A percentile compares a stretch with the other conserved stretches of the same genome.
phyloP scores from a whole-genome alignment of 306 rosid genomes.

The Fragaria iinumae region DNA sequence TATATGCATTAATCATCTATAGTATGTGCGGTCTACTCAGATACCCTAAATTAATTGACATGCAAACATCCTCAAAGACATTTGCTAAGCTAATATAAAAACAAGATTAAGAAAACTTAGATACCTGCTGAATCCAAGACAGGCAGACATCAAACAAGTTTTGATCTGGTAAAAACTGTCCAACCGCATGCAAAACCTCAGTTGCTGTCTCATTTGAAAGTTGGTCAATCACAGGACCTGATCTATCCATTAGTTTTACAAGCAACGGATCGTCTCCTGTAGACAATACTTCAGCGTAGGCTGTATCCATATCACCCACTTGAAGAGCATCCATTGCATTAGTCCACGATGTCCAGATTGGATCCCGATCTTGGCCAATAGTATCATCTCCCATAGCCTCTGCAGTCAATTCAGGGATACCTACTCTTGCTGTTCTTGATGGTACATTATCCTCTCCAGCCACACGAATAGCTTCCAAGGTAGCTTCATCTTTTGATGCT shows the following conservation, averaged over 20 bases:
- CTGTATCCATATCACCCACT: constrained; percentile 77
- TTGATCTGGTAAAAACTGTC: constrained; percentile 71
- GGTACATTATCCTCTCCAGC: constrained; percentile 91
- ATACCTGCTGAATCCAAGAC: constrained; percentile 97
- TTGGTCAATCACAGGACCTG: constrained; percentile 88
- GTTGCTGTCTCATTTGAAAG: constrained; percentile 70
- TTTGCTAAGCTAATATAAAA: not conserved
- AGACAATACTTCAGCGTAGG: constrained; percentile 78
- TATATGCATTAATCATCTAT: not conserved
- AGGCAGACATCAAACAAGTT: constrained; percentile 77
- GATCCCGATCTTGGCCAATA: constrained; percentile 71
- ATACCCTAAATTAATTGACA: no score
- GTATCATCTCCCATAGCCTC: constrained; percentile 78
- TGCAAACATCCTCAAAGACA: not conserved
- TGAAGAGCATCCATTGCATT: constrained; percentile 95
- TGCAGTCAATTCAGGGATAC: constrained; percentile 77
- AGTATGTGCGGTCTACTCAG: not conserved
- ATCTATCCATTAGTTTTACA: constrained; percentile 84
- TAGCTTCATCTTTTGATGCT: constrained; percentile 98
- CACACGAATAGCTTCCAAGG: constrained; percentile 91
- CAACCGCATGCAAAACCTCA: constrained; percentile 70
- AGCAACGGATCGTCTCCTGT: constrained; percentile 83
- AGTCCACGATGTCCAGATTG: constrained; percentile 86
- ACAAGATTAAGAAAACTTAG: not conserved
- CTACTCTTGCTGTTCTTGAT: constrained; percentile 70